Percentiles rank a stretch among this genome's conserved stretches.
Conservation (phyloP, 2,329 filamentous ascomycete genomes). For the Neonectria coccinea region DNA sequence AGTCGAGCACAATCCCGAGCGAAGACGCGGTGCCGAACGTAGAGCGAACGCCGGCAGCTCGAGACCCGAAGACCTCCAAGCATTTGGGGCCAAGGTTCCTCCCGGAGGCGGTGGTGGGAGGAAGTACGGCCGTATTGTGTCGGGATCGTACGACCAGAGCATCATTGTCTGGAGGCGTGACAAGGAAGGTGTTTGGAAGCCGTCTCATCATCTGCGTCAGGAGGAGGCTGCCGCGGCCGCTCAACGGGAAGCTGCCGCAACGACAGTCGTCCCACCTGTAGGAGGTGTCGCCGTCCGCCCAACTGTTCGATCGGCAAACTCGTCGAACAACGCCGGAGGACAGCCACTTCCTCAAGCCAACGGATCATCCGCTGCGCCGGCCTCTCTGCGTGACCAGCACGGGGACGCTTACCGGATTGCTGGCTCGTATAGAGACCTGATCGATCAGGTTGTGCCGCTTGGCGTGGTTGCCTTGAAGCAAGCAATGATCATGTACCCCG, state of each 20-base stretch:
- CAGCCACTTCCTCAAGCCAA: constrained; percentile 25
- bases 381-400: constrained; percentile 44
- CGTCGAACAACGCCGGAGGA: constrained; percentile 16
- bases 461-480: constrained; percentile 61
- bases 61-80: constrained; percentile 79
- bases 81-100: constrained; percentile 86
- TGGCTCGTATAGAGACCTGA: constrained; percentile 61
- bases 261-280: constrained; percentile 5
- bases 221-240: constrained; percentile 73
- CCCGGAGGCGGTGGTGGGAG: constrained; percentile 92
- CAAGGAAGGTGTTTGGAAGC: constrained; percentile 85
- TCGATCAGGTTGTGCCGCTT: constrained; percentile 65
- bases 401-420: constrained; percentile 48
- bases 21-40: constrained; percentile 53
- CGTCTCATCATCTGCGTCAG: constrained; percentile 79
- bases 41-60: constrained; percentile 77
- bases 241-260: constrained; percentile 44
- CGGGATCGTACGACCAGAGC: constrained; percentile 94
- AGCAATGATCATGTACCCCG: constrained; percentile 60
- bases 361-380: constrained; percentile 27
- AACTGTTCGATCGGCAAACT: constrained; percentile 14
- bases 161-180: constrained; percentile 96
- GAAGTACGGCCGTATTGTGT: constrained; percentile 93
- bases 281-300: constrained; percentile 28
- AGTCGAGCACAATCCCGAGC: constrained; percentile 53